Base-by-base conservation (phyloP, 225 moss, liverwort and hornwort genomes). In the Bryoerythrophyllum caledonicum region DNA sequence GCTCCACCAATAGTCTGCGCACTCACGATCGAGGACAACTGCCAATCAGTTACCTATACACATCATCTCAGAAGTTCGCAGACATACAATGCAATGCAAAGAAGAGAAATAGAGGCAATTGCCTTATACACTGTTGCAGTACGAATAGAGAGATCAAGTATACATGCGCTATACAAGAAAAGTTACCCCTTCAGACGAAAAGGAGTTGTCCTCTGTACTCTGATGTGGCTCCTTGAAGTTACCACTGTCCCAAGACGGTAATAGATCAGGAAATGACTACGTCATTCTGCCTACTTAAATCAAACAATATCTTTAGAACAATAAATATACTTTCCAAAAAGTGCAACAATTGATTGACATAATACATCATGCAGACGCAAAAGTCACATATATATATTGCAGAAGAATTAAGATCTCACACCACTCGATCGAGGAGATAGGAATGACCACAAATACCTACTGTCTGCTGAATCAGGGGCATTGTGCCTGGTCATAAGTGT, bases 401-500 rank as follows among this genome's bases (percentile, higher is more conserved):
- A 73, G 58, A 69, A 69, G 24, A 34, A 55, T 30, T 35, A 38
- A 60, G 15, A 44, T 55, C 54, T 63, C 63, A 57, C 58, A 43
- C 58, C 41, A 53, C 38, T 83, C 54, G 34, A 56, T 83, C 30
- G 21, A 56, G 61, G 35, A 80, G 23, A 64, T 20, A 65, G 44
- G 63, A 24, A 81, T 67, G 48, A 63, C 55, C 71, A 69, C 14
- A 55, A 72, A 19, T 72, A 87, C 87, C 82, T 87, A 59, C 37
- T 74, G 38, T 79, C 76, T 68, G 62, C 74, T 79, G 82, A 71
- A 62, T 87, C 77, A 55, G 84, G 77, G 59, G 79, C 26, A 38
- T 84, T 32, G 46, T 84, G 77, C 79, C 75, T 68, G 64, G 74
- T 75, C 77, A 79, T 80, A 44, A 82, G 34, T 68, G 82, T 82